Conservation (phyloP, 345 rosid genomes). For the Aegle marmelos region DNA sequence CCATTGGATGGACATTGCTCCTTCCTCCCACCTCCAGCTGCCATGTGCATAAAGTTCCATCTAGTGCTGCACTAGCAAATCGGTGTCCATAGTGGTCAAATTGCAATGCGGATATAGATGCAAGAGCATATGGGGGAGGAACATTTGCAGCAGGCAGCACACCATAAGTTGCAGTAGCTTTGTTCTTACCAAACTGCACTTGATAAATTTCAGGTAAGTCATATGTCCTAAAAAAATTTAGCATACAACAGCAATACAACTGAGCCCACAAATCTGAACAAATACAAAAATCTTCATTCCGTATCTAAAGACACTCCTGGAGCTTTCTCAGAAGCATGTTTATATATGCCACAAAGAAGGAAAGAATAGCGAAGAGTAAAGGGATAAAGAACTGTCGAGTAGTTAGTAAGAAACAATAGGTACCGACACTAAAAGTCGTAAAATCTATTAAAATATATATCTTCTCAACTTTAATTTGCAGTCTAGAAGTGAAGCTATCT, state of each 20-base stretch:
- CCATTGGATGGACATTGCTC: slow-evolving; percentile 75
- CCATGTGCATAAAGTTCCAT: slow-evolving; percentile 95
- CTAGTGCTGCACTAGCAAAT: slow-evolving; percentile 81
- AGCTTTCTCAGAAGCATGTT: not conserved
- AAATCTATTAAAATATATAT: not conserved
- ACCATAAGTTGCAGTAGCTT: slow-evolving; percentile 88
- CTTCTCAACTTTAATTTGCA: not conserved
- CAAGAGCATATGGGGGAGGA: slow-evolving; percentile 87
- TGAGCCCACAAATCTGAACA: not conserved
- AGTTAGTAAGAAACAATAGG: not conserved
- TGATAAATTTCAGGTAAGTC: slow-evolving; percentile 28
- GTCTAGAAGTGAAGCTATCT: not conserved
- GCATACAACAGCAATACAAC: slow-evolving; percentile 2
- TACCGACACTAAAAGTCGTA: not conserved
- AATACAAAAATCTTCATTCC: slow-evolving; percentile 1
- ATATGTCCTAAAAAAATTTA: not conserved
- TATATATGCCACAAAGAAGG: not conserved
- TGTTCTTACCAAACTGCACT: slow-evolving; percentile 75
- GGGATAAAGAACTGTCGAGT: not conserved
- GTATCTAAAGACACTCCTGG: not conserved
- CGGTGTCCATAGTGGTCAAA: slow-evolving; percentile 87
- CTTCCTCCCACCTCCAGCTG: slow-evolving; percentile 93
- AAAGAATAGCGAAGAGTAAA: not conserved
- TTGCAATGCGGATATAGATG: slow-evolving; percentile 77
- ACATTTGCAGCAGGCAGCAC: slow-evolving; percentile 82